Evolutionary conservation across 164 flowering plant genomes (phyloP).

Genomic region (Nymphaea thermarum): DNA sequence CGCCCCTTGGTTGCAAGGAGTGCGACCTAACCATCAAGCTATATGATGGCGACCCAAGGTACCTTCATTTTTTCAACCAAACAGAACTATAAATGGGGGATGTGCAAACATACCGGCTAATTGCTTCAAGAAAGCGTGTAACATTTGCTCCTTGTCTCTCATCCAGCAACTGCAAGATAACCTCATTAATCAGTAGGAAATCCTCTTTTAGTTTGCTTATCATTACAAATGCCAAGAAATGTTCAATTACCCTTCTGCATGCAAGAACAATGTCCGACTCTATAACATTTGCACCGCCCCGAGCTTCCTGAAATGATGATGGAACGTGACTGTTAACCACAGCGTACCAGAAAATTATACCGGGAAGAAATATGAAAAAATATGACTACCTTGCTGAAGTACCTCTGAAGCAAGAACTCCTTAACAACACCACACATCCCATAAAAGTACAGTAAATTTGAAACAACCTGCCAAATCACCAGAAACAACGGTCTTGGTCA

Average conservation of each 20-base stretch:
- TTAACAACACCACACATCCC: constrained; percentile 84
- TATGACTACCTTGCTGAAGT: constrained; percentile 67
- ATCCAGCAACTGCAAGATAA: constrained; percentile 50
- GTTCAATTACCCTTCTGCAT: constrained; percentile 53
- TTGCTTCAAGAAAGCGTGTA: constrained; percentile 70
- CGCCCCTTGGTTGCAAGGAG: too few species aligned
- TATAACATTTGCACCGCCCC: constrained; percentile 44
- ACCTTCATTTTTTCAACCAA: background rate
- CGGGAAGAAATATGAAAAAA: background rate
- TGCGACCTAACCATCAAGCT: too few species aligned
- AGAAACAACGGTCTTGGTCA: too few species aligned
- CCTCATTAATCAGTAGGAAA: background rate
- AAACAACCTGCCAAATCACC: constrained; percentile 42
- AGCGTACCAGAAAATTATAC: background rate
- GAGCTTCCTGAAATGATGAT: constrained; percentile 49
- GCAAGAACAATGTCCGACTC: constrained; percentile 80
- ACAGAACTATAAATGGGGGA: background rate
- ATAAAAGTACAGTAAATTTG: constrained; percentile 73
- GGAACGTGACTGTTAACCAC: background rate
- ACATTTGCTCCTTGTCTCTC: constrained; percentile 75
- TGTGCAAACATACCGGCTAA: constrained; percentile 39
- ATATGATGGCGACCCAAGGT: too few species aligned
- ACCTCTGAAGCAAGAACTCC: constrained; percentile 64
- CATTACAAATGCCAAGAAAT: background rate
- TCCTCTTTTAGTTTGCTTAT: background rate